phyloP scores from a whole-genome alignment of 2,329 filamentous ascomycete genomes.

The Rhynchosporium graminicola region DNA sequence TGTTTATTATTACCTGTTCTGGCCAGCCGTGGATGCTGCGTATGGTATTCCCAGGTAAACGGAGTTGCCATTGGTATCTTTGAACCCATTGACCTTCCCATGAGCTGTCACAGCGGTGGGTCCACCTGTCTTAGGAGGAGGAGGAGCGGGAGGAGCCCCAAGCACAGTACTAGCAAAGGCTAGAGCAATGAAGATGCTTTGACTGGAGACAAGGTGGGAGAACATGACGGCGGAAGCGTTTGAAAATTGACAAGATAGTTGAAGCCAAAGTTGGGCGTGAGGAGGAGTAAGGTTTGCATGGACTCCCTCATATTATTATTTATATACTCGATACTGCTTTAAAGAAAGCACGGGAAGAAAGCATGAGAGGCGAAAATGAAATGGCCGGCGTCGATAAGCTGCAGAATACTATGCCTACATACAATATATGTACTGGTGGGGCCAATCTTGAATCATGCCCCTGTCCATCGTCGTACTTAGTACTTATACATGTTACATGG shows the following conservation, averaged over 20 bases:
- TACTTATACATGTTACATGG: not conserved
- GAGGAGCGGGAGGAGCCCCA: not conserved
- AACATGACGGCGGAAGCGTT: conserved; percentile 4
- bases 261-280: not conserved
- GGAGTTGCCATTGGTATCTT: conserved; percentile 40
- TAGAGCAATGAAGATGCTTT: conserved; percentile 4
- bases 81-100: conserved; percentile 42
- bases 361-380: not conserved
- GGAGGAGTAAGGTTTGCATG: not conserved
- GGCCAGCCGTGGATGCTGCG: conserved; percentile 44
- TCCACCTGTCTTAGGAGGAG: not conserved
- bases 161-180: conserved; percentile 1
- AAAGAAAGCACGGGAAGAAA: not conserved
- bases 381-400: not conserved
- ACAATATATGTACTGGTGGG: not conserved
- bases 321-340: not conserved
- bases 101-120: conserved; percentile 34
- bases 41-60: conserved; percentile 46
- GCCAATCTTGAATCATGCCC: conserved; percentile 9
- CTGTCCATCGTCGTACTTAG: not conserved
- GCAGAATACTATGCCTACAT: not conserved
- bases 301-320: not conserved
- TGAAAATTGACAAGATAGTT: not conserved
- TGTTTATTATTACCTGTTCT: conserved; percentile 39
- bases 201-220: not conserved